Percentiles rank a stretch among this genome's conserved stretches.
Conservation (phyloP, 1,139 yeast species). For the Geotrichum histeridarum region DNA sequence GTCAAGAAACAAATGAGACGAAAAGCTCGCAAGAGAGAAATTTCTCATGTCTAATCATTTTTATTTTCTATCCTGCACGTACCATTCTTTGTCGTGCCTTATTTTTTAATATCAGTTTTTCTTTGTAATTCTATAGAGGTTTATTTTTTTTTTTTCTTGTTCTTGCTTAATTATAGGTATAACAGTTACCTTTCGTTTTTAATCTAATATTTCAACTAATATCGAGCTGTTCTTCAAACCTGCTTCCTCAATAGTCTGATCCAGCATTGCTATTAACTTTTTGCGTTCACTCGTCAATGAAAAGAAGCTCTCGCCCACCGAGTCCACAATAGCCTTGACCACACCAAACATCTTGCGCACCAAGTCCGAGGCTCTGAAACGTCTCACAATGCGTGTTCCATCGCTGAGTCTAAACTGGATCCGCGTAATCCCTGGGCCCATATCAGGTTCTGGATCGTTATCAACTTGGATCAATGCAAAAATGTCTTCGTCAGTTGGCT, state of each 20-base stretch:
- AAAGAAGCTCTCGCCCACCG: conserved; percentile 48
- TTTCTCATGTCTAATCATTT: background rate
- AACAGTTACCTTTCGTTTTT: conserved; percentile 8
- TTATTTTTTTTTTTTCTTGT: background rate
- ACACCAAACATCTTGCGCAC: conserved; percentile 59
- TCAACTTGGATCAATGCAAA: conserved; percentile 47
- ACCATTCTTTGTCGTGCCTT: background rate
- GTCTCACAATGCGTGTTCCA: conserved; percentile 75
- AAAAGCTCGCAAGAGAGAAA: conserved; percentile 15
- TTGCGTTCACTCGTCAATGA: conserved; percentile 51
- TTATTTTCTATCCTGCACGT: background rate
- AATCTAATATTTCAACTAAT: conserved; percentile 52
- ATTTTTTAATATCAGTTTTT: background rate
- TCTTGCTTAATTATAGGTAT: background rate
- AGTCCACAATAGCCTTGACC: conserved; percentile 50
- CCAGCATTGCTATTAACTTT: conserved; percentile 57
- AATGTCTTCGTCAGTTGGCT: conserved; percentile 31
- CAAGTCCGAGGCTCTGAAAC: conserved; percentile 54
- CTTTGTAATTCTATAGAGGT: background rate
- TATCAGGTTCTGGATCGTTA: conserved; percentile 48
- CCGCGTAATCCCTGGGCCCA: conserved; percentile 53
- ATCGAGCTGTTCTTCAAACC: conserved; percentile 79
- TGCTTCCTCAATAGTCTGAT: conserved; percentile 61
- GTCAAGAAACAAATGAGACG: conserved; percentile 14
- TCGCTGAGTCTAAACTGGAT: conserved; percentile 84